Evolutionary conservation across 306 rosid genomes (phyloP).

Genomic region (Nissolia schottii): DNA sequence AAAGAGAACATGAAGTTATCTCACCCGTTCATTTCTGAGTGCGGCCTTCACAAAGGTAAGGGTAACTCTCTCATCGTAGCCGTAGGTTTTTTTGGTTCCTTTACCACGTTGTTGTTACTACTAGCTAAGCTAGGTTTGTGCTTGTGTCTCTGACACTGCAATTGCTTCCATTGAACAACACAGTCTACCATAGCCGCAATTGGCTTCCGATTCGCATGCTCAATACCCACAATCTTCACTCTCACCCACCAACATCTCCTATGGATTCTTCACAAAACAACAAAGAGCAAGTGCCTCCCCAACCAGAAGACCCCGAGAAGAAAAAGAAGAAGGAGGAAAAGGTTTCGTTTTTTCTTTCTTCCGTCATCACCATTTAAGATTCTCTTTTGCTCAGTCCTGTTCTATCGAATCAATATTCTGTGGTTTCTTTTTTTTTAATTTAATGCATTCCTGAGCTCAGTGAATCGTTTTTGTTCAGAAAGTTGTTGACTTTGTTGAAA

Average conservation of each 20-base stretch:
- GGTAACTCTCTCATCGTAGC: neutral
- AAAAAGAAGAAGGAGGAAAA: slow-evolving; percentile 92
- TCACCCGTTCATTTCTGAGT: neutral
- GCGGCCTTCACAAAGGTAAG: neutral
- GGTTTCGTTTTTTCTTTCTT: slow-evolving; percentile 25
- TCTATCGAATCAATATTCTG: neutral
- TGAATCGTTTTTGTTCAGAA: too few relatives aligned
- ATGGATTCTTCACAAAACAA: slow-evolving; percentile 33
- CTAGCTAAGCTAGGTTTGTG: neutral
- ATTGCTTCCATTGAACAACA: neutral
- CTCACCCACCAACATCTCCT: neutral
- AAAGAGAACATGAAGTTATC: neutral
- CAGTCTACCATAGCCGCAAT: neutral
- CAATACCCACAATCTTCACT: neutral
- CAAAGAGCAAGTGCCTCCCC: slow-evolving; percentile 24
- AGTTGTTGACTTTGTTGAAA: too few relatives aligned
- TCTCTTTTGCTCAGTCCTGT: neutral
- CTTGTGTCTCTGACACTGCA: neutral
- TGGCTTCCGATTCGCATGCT: neutral
- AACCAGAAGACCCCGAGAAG: slow-evolving; percentile 76
- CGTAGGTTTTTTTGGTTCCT: neutral
- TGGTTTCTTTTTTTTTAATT: too few relatives aligned
- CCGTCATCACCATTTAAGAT: neutral
- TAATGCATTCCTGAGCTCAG: too few relatives aligned
- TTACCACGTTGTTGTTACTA: neutral